Base-by-base conservation (phyloP, 2,329 filamentous ascomycete genomes). In the Myotisia sp. region DNA sequence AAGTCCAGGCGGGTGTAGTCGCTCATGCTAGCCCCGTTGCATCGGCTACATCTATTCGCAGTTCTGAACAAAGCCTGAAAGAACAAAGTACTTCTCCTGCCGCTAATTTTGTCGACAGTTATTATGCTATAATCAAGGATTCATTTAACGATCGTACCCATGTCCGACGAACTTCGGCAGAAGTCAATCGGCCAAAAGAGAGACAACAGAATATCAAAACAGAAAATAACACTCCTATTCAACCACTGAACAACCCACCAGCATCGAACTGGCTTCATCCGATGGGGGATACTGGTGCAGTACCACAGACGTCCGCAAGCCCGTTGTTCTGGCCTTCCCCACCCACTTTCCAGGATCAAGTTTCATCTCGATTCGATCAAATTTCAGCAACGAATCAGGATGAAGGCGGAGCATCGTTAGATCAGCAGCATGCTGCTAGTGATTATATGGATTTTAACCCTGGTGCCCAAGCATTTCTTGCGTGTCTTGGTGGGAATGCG, bases 1-100 rank as follows among this genome's bases (percentile, higher is more conserved):
- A 65, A 44, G 48, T 59, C 5, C 50, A 56, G 28, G 52, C 56
- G 1, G 58, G 59, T 10, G 29, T 50, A 32, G 41, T 37, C 3
- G 36, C 37, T 27, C 42, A 33, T 9, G 14, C 19, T 8, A 41
- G 21, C n/a, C 34, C 27, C 18, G 28, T 9, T 10, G 18, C 22
- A 10, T 27, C 38, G 6, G 23, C 23, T 9, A 16, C 31, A 10
- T 34, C 31, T 19, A 16, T 22, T 3, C 31, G 23, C 7, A 26
- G 26, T 12, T 14, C 6, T 3, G 31, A 26, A 18, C 13, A 17
- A 22, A 29, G 26, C 18, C n/a, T 26, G 7, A 34, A 36, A 19
- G 42, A 44, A 6, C 34, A 37, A 8, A 37, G 18, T 10, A 37
- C 12, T 12, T 33, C 38, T 19, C 14, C 40, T 13, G 24, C 35